Conservation (phyloP, 305 asterid genomes). For the Solanum hybrid region DNA sequence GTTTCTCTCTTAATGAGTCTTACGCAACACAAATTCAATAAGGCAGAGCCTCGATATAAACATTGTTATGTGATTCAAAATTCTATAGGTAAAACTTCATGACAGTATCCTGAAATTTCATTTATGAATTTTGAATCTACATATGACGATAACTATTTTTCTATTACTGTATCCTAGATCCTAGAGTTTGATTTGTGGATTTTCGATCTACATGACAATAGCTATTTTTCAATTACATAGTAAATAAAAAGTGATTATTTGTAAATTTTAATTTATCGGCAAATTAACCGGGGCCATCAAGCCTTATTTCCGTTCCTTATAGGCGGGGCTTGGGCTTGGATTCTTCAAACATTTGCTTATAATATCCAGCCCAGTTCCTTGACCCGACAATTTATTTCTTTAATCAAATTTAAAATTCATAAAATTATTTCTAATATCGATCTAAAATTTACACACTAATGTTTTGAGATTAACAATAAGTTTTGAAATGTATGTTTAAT, state of each 20-base stretch:
- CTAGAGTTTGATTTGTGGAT: not conserved
- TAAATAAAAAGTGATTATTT: not conserved
- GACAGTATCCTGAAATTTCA: not conserved
- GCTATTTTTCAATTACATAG: not conserved
- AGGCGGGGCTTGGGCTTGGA: not conserved
- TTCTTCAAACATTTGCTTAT: not conserved
- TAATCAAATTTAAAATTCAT: not conserved
- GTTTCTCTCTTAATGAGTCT: not conserved
- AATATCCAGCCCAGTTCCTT: not conserved
- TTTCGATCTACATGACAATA: not conserved
- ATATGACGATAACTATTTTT: not conserved
- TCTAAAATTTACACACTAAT: not conserved
- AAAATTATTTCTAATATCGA: not conserved
- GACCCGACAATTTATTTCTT: not conserved
- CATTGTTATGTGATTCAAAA: not conserved
- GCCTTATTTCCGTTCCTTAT: not conserved
- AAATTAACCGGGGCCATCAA: not conserved
- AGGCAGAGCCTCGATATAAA: not conserved
- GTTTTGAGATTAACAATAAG: not conserved
- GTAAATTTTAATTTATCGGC: not conserved
- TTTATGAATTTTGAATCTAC: not conserved
- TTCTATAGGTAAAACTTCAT: not conserved
- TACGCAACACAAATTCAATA: not conserved
- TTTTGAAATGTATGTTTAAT: not conserved
- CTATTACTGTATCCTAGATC: not conserved